Base-by-base conservation (phyloP, 768 basidiomycete genomes). In the Cyathus striatus region DNA sequence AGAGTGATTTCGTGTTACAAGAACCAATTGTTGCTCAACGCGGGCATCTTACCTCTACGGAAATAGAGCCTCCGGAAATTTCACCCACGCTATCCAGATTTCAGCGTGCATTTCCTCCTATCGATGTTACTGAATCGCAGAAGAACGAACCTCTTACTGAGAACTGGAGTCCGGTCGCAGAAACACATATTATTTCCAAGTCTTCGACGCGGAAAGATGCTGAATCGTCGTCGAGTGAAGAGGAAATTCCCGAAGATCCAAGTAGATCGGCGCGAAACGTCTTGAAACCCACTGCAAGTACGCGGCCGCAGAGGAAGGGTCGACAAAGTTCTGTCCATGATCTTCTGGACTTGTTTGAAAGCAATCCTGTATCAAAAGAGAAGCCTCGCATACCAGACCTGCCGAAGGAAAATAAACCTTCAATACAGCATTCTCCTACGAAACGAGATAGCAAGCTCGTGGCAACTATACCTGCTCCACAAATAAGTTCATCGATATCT, bases 251-350 rank as follows among this genome's bases (percentile, higher is more conserved):
- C 4, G 75, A 77, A 53, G 71, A 76, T 42, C 64, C 61, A 12
- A 54, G 49, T 38, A 59, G 63, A 24, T 49, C 57, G 40, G 51
- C 45, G 16, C 52, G 52, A 38, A 43, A 58, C 45, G 58, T 53
- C 35, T 49, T 44, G 40, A 45, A 51, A 23, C n/a, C n/a, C n/a
- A 50, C 56, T 14, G 55, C 55, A 46, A 50, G 51, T 23, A 47
- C 44, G 14, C 52, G 60, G 40, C 55, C 62, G 32, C 72, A 61
- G 51, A 59, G 64, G 33, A 79, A 78, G 51, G 69, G 76, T 30
- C 66, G 88, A 49, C 86, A 90, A 66, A 83, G 79, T 53, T 90
- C 90, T 10, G 87, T 90, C 18, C 87, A 92, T 53, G 84, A 91
- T 54, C 57, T 90, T 43, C 85, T 90, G 22, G 84, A 86, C 57